These are phyloP conservation scores for Mycena capillaripes DNA, from an alignment of 768 basidiomycete species.

Conservation along the genomic window DNA sequence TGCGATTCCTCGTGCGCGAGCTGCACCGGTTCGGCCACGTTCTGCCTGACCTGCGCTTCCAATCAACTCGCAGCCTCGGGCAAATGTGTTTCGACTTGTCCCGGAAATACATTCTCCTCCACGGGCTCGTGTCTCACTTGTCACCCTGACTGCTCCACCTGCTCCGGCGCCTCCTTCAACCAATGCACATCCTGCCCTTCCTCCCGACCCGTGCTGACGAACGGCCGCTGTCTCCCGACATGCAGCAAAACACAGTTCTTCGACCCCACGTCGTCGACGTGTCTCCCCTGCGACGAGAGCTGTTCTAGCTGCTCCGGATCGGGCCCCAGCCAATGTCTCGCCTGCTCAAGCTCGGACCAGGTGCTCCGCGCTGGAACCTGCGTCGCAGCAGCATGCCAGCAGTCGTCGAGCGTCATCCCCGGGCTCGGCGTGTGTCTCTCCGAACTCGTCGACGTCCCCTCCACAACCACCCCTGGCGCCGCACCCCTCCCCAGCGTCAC, in stretches of 20 bases:
- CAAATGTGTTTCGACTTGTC: slow-evolving; percentile 80
- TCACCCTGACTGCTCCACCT: slow-evolving; percentile 87
- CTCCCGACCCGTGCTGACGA: slow-evolving; percentile 76
- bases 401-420: slow-evolving; percentile 67
- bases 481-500: slow-evolving; percentile 66
- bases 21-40: slow-evolving; percentile 76
- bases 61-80: slow-evolving; percentile 78
- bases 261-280: slow-evolving; percentile 71
- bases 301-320: slow-evolving; percentile 75
- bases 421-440: slow-evolving; percentile 86
- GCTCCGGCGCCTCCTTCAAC: slow-evolving; percentile 78
- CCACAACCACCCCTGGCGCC: slow-evolving; percentile 60
- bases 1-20: slow-evolving; percentile 82
- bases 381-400: slow-evolving; percentile 71
- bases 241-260: slow-evolving; percentile 81
- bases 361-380: slow-evolving; percentile 74
- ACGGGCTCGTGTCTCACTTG: slow-evolving; percentile 78
- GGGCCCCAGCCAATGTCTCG: slow-evolving; percentile 67
- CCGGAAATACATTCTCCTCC: slow-evolving; percentile 76
- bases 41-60: slow-evolving; percentile 80
- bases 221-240: slow-evolving; percentile 82
- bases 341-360: slow-evolving; percentile 63
- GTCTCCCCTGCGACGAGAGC: slow-evolving; percentile 76
- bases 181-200: slow-evolving; percentile 83
- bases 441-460: slow-evolving; percentile 71